Conservation (phyloP, 208 protist genomes). For the Wallacemonas rigidus region DNA sequence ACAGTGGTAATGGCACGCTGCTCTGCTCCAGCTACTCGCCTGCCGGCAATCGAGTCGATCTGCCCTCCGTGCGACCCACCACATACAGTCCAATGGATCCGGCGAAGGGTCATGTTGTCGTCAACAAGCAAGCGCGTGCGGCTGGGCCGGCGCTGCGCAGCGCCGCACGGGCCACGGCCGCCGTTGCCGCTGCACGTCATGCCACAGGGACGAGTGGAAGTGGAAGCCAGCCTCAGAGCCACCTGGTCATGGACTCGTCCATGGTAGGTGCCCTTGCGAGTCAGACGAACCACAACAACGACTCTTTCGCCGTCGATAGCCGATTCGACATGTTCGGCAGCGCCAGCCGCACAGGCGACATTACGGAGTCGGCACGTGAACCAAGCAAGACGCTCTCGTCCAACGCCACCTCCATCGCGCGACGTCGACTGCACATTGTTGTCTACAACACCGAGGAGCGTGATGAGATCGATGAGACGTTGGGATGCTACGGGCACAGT, state of each 20-base stretch:
- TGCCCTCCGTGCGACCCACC: background rate
- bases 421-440: constrained; percentile 50
- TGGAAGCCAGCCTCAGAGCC: background rate
- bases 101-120: background rate
- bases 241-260: background rate
- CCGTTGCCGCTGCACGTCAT: background rate
- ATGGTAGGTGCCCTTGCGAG: background rate
- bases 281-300: background rate
- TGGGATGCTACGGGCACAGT: constrained; percentile 61
- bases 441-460: constrained; percentile 45
- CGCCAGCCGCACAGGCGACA: background rate
- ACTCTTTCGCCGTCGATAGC: constrained; percentile 19
- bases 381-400: background rate
- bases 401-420: constrained; percentile 7
- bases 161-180: background rate
- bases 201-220: background rate
- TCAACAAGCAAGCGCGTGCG: background rate
- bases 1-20: background rate
- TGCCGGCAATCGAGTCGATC: background rate
- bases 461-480: constrained; percentile 43
- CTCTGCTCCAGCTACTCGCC: constrained; percentile 13
- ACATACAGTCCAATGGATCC: background rate
- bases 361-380: background rate
- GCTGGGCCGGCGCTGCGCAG: background rate
- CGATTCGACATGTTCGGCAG: constrained; percentile 13